phyloP scores from a whole-genome alignment of 345 rosid species.

The Gossypium longicalyx region DNA sequence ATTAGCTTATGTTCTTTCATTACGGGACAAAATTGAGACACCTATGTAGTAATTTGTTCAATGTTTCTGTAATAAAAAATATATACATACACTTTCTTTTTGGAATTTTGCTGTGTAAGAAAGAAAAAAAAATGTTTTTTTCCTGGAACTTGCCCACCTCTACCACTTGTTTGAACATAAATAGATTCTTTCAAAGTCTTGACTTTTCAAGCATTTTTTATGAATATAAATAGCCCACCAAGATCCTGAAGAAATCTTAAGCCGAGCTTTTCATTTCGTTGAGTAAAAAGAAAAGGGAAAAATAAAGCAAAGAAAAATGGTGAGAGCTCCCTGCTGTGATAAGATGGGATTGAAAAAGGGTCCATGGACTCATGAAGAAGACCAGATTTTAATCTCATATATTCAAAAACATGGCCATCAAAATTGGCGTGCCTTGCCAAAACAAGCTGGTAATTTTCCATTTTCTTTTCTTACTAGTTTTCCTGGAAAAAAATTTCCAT shows the following conservation, averaged over 20 bases:
- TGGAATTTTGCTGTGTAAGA: neutral
- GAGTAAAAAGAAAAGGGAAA: neutral
- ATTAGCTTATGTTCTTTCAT: neutral
- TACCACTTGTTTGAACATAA: conserved; percentile 2
- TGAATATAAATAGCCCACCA: conserved; percentile 20
- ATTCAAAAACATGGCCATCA: conserved; percentile 54
- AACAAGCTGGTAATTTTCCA: conserved; percentile 57
- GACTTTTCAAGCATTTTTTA: conserved; percentile 15
- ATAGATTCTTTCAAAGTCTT: neutral
- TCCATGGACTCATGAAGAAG: conserved; percentile 77
- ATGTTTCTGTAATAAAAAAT: neutral
- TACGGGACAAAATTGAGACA: neutral
- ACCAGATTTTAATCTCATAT: conserved; percentile 48
- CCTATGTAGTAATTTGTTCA: conserved; percentile 1
- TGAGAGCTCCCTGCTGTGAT: conserved; percentile 86
- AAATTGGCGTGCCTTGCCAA: conserved; percentile 78
- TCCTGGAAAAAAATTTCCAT: neutral
- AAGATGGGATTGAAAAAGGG: conserved; percentile 77
- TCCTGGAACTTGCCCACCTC: conserved; percentile 27
- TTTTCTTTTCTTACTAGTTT: neutral
- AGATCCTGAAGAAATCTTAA: neutral
- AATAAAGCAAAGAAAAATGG: conserved; percentile 36
- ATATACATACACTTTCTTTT: neutral
- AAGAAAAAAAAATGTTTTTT: neutral
- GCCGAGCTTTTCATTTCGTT: neutral